A percentile compares a stretch with the other conserved stretches of the same genome.
These are phyloP conservation scores for Russula earlei DNA, from an alignment of 768 basidiomycete species.

Conservation along the genomic window DNA sequence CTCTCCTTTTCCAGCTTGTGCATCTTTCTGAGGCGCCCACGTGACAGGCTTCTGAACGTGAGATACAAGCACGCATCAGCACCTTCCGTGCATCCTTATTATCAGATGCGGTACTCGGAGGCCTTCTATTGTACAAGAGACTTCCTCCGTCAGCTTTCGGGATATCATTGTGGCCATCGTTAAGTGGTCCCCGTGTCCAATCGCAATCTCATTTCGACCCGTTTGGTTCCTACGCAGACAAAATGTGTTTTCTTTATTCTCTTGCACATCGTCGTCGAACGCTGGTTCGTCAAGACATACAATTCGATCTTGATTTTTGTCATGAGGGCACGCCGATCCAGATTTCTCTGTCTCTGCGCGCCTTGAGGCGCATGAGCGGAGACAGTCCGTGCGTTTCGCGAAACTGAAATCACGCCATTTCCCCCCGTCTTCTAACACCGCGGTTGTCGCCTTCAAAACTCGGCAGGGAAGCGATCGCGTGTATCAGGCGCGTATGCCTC, in stretches of 20 bases:
- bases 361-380: background rate
- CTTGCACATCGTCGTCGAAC: no score
- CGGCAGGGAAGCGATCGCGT: no score
- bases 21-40: background rate
- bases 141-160: no score
- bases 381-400: background rate
- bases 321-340: no score
- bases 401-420: background rate
- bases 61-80: background rate
- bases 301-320: background rate
- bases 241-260: no score
- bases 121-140: background rate
- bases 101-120: conserved; percentile 1
- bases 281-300: background rate
- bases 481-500: no score
- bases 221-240: no score
- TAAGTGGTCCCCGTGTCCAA: background rate
- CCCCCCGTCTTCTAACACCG: background rate
- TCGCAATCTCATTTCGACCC: no score
- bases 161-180: background rate
- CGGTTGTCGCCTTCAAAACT: background rate
- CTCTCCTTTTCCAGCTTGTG: background rate
- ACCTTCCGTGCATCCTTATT: background rate
- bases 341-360: background rate
- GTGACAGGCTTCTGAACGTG: background rate